Conservation (phyloP, 352 stramenopile genomes). For the Thraustochytrium striatum region DNA sequence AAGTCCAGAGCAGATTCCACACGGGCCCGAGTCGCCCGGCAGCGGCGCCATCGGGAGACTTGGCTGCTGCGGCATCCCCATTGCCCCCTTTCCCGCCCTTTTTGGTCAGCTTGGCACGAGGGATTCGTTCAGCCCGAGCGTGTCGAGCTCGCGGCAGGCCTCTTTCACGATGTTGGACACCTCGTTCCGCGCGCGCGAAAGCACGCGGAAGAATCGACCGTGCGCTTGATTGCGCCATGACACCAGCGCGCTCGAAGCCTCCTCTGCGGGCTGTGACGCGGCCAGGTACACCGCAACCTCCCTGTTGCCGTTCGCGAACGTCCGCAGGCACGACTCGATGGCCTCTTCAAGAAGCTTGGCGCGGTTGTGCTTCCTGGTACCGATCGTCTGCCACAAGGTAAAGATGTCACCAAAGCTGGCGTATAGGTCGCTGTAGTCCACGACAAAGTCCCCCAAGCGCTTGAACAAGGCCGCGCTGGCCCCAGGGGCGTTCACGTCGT, state of each 20-base stretch:
- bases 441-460: background rate
- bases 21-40: background rate
- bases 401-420: constrained; percentile 21
- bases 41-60: constrained; percentile 6
- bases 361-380: constrained; percentile 20
- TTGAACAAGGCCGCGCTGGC: background rate
- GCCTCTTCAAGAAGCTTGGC: background rate
- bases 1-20: constrained; percentile 48
- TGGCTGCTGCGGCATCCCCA: background rate
- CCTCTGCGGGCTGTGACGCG: background rate
- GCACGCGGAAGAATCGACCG: constrained; percentile 14
- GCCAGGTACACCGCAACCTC: constrained; percentile 2
- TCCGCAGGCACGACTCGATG: background rate
- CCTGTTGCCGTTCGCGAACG: background rate
- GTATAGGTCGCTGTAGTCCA: constrained; percentile 16
- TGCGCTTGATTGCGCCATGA: background rate
- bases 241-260: background rate
- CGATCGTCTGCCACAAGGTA: background rate
- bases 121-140: background rate
- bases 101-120: constrained; percentile 6
- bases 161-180: constrained; percentile 39
- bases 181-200: constrained; percentile 29
- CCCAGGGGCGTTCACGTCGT: background rate
- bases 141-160: background rate
- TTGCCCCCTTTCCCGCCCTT: background rate